A percentile compares a stretch with the other conserved stretches of the same genome.
phyloP scores from a whole-genome alignment of 2,329 filamentous ascomycete genomes.

The Diaporthe ampelina region DNA sequence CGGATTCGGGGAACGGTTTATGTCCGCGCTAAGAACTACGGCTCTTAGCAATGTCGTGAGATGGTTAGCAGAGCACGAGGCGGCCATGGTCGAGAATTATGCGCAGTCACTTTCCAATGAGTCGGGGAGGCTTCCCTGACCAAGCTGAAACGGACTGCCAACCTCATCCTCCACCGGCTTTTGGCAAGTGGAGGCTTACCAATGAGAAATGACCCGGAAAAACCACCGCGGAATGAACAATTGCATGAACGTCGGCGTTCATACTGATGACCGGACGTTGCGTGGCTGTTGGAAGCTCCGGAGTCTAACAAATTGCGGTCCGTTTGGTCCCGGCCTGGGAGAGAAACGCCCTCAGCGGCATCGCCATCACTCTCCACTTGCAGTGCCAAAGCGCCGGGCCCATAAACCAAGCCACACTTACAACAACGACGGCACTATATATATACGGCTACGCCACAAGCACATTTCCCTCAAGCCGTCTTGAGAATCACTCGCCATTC shows the following conservation, averaged over 20 bases:
- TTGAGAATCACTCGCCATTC: not conserved
- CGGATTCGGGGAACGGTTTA: conserved; percentile 21
- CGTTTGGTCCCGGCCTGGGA: not conserved
- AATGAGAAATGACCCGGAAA: conserved; percentile 3
- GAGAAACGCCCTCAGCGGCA: not conserved
- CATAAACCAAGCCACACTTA: conserved; percentile 1
- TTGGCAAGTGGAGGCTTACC: conserved; percentile 28
- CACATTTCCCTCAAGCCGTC: not conserved
- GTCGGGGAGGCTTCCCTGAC: conserved; percentile 26
- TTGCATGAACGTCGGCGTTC: not conserved
- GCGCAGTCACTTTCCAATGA: conserved; percentile 11
- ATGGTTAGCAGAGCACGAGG: conserved; percentile 12
- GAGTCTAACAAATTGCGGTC: not conserved
- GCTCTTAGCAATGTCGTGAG: conserved; percentile 8
- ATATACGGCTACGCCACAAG: conserved; percentile 12
- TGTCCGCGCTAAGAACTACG: conserved; percentile 11
- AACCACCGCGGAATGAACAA: not conserved
- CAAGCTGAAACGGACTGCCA: conserved; percentile 17
- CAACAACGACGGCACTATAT: not conserved
- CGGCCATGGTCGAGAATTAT: conserved; percentile 13
- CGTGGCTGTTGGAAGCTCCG: not conserved
- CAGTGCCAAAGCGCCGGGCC: not conserved
- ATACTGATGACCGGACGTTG: not conserved
- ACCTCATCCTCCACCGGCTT: conserved; percentile 20
- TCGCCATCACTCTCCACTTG: not conserved